These are phyloP conservation scores for Globisporangium recalcitrans DNA, from an alignment of 352 stramenopile genomes.

Conservation along the genomic window DNA sequence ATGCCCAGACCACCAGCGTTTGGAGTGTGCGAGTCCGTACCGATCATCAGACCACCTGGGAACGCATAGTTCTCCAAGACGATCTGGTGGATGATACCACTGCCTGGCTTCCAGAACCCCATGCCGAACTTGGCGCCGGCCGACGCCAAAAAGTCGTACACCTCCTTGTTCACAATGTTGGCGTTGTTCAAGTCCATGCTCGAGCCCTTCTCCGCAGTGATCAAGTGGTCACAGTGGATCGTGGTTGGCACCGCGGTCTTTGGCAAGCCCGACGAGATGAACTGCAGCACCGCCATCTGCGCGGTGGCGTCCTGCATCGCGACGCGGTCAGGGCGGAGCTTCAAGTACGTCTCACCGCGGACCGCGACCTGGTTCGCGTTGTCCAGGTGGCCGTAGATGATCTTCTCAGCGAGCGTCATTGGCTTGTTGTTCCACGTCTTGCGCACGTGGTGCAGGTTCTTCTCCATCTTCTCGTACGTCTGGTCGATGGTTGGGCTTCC, in stretches of 20 bases:
- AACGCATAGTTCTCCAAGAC: slow-evolving; percentile 95
- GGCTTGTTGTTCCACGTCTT: slow-evolving; percentile 88
- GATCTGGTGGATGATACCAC: slow-evolving; percentile 93
- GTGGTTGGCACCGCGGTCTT: slow-evolving; percentile 91
- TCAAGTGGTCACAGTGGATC: slow-evolving; percentile 95
- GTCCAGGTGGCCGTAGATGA: slow-evolving; percentile 93
- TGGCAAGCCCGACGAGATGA: slow-evolving; percentile 91
- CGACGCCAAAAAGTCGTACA: slow-evolving; percentile 92
- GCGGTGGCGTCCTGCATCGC: slow-evolving; percentile 93
- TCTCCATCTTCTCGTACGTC: slow-evolving; percentile 91
- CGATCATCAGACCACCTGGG: slow-evolving; percentile 92
- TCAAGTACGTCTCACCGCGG: slow-evolving; percentile 90
- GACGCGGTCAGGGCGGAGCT: slow-evolving; percentile 90
- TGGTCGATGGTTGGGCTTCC: slow-evolving; percentile 91
- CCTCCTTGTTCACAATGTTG: slow-evolving; percentile 89
- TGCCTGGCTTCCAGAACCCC: slow-evolving; percentile 92
- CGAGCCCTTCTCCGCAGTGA: slow-evolving; percentile 91
- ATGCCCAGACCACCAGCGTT: slow-evolving; percentile 92
- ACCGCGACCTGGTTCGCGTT: slow-evolving; percentile 77
- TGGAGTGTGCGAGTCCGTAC: slow-evolving; percentile 92
- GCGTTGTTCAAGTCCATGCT: slow-evolving; percentile 82
- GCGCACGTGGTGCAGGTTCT: slow-evolving; percentile 85
- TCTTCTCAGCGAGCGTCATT: slow-evolving; percentile 92
- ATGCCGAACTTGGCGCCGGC: slow-evolving; percentile 92
- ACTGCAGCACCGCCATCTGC: slow-evolving; percentile 94